Conservation (phyloP, 805 yeast species). For the Candida caryicola region DNA sequence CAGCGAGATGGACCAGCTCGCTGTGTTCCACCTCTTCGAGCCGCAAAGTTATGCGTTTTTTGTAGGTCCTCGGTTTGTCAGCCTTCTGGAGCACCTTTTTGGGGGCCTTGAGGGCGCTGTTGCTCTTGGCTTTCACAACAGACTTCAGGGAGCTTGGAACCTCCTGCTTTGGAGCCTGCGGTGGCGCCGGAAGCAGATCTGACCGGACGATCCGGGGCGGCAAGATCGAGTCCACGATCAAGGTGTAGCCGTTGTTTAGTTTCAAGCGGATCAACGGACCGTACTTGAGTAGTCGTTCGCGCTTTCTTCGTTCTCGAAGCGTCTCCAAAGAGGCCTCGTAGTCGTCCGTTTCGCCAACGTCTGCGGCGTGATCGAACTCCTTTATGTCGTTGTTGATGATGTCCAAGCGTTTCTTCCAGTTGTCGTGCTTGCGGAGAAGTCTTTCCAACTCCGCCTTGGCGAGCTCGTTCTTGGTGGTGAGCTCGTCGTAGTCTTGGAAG, state of each 20-base stretch:
- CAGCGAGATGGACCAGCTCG: not conserved
- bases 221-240: constrained; percentile 39
- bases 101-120: no score
- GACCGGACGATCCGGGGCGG: constrained; percentile 21
- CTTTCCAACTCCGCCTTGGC: constrained; percentile 49
- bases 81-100: no score
- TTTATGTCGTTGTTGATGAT: constrained; percentile 25
- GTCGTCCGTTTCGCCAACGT: constrained; percentile 24
- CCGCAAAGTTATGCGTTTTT: no score
- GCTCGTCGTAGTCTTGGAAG: constrained; percentile 46
- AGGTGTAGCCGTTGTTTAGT: constrained; percentile 35
- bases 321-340: constrained; percentile 21
- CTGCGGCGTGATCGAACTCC: constrained; percentile 11
- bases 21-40: no score
- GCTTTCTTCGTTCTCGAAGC: constrained; percentile 21
- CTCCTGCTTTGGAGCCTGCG: no score
- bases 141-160: no score
- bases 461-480: constrained; percentile 47
- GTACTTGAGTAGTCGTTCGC: constrained; percentile 21
- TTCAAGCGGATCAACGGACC: constrained; percentile 39
- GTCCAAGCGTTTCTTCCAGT: constrained; percentile 36
- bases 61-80: no score
- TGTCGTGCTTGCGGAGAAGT: constrained; percentile 34
- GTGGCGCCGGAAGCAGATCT: not conserved
- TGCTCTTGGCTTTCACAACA: no score